phyloP scores from a whole-genome alignment of 352 stramenopile genomes.

The Phytophthora lateralis region DNA sequence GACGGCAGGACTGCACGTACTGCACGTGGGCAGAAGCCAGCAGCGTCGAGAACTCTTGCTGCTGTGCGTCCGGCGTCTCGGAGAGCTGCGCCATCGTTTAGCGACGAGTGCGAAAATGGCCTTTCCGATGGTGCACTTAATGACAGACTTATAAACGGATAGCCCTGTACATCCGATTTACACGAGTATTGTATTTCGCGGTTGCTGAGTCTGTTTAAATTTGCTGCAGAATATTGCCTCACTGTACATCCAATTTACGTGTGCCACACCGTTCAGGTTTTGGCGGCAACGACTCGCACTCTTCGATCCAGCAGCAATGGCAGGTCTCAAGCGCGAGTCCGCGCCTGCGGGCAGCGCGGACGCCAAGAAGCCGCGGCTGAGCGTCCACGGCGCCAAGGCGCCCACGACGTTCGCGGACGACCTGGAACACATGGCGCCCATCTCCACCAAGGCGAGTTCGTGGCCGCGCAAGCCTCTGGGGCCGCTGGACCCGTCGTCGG shows the following conservation, averaged over 20 bases:
- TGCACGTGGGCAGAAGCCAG: conserved; percentile 37
- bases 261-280: conserved; percentile 14
- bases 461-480: conserved; percentile 61
- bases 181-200: too few species aligned
- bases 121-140: too few species aligned
- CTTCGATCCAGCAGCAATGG: conserved; percentile 23
- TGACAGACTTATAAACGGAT: too few species aligned
- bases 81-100: conserved; percentile 8
- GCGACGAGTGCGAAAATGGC: conserved; percentile 4
- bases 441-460: conserved; percentile 64
- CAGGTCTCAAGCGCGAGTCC: conserved; percentile 44
- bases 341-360: background rate
- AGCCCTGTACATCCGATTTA: too few species aligned
- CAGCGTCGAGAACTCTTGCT: conserved; percentile 26
- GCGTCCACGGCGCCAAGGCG: conserved; percentile 27
- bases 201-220: too few species aligned
- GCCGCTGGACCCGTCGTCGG: conserved; percentile 39
- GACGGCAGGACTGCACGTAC: conserved; percentile 29
- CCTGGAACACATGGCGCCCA: conserved; percentile 61
- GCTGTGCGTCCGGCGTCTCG: background rate
- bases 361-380: conserved; percentile 47
- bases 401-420: conserved; percentile 58
- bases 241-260: background rate
- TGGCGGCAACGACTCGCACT: conserved; percentile 13
- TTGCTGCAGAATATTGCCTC: too few species aligned